Conservation (phyloP, 257 asterid genomes). For the Cynanchum wilfordii region DNA sequence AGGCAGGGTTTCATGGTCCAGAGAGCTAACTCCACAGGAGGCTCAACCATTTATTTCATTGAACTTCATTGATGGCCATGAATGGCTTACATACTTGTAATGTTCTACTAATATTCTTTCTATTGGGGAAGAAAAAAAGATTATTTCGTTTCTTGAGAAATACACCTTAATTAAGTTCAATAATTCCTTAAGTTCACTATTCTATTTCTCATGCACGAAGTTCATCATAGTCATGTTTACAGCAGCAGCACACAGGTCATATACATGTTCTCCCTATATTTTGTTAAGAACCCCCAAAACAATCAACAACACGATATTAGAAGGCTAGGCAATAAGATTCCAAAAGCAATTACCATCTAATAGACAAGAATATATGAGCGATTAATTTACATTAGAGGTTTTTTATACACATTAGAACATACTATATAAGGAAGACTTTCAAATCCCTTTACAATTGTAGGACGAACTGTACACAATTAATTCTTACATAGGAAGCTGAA, state of each 20-base stretch:
- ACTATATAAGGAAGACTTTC: background rate
- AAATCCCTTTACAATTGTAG: background rate
- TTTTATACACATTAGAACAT: background rate
- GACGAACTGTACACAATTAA: conserved; percentile 11
- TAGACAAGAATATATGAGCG: background rate
- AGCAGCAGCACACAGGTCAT: background rate
- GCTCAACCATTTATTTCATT: conserved; percentile 76
- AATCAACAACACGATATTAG: background rate
- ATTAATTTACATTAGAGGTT: conserved; percentile 1
- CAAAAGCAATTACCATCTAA: background rate
- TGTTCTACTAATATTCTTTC: too few species aligned
- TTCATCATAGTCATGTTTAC: background rate
- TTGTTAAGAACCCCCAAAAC: background rate
- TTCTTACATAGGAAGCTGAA: background rate
- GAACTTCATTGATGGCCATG: conserved; percentile 77
- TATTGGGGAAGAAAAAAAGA: background rate
- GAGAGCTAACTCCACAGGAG: conserved; percentile 74
- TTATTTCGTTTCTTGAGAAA: background rate
- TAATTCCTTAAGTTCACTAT: background rate
- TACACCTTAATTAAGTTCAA: background rate
- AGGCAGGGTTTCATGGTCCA: conserved; percentile 83
- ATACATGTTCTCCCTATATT: background rate
- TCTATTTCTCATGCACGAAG: background rate
- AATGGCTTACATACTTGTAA: conserved; percentile 59
- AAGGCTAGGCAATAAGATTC: background rate